These are phyloP conservation scores for Canavalia gladiata DNA, from an alignment of 306 rosid genomes.

Conservation along the genomic window DNA sequence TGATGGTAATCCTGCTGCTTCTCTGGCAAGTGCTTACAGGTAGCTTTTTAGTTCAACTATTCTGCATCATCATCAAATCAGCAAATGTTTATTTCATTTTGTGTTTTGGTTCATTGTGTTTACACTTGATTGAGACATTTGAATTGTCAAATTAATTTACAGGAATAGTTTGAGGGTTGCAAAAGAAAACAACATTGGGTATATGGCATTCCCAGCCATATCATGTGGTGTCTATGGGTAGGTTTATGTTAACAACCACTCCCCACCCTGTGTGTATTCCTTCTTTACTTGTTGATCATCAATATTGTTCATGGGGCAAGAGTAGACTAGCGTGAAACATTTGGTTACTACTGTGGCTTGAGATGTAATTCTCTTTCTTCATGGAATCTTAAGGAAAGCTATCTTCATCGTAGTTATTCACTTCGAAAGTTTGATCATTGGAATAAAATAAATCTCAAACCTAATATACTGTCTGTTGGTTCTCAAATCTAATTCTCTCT, in stretches of 20 bases:
- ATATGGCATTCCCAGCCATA: slow-evolving; percentile 89
- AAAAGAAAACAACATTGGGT: slow-evolving; percentile 69
- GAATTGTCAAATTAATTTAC: slow-evolving; percentile 48
- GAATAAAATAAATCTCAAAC: slow-evolving; percentile 16
- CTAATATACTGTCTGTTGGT: not conserved
- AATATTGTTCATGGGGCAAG: not conserved
- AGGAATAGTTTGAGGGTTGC: slow-evolving; percentile 87
- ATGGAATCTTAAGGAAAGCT: not conserved
- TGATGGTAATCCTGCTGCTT: slow-evolving; percentile 61
- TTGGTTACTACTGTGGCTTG: not conserved
- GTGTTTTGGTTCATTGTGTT: slow-evolving; percentile 11
- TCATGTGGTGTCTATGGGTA: slow-evolving; percentile 90
- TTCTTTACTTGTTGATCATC: slow-evolving; percentile 16
- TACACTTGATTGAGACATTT: slow-evolving; percentile 29
- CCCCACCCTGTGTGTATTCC: not conserved
- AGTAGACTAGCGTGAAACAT: slow-evolving; percentile 23
- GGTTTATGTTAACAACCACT: slow-evolving; percentile 41
- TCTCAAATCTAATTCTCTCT: slow-evolving; percentile 16
- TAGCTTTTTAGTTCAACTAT: slow-evolving; percentile 34
- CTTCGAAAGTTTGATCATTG: not conserved
- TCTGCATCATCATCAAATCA: slow-evolving; percentile 3
- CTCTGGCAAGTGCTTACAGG: slow-evolving; percentile 84
- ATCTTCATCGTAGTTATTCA: slow-evolving; percentile 7
- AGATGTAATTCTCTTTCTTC: slow-evolving; percentile 5
- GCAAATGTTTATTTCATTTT: slow-evolving; percentile 3